A percentile compares a stretch with the other conserved stretches of the same genome.
These are phyloP conservation scores for Candida pseudofarinosa DNA, from an alignment of 805 yeast genomes.

Conservation along the genomic window DNA sequence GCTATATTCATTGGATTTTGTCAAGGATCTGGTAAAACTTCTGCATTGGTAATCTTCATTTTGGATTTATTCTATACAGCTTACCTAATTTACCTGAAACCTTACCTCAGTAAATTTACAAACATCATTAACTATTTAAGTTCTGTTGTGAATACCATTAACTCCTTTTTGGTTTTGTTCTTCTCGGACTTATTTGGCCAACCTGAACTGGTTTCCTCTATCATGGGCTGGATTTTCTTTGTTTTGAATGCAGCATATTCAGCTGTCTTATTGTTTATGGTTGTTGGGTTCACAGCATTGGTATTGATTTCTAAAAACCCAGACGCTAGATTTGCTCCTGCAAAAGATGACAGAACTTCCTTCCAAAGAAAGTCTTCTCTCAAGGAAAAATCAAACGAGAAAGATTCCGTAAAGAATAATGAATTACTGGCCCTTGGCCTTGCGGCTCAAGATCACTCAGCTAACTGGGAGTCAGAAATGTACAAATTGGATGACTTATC, in stretches of 20 bases:
- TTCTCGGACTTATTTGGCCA: slow-evolving; percentile 83
- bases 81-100: slow-evolving; percentile 58
- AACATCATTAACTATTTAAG: slow-evolving; percentile 72
- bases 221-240: slow-evolving; percentile 91
- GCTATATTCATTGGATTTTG: slow-evolving; percentile 72
- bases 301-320: slow-evolving; percentile 78
- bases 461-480: slow-evolving; percentile 70
- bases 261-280: slow-evolving; percentile 63
- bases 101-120: slow-evolving; percentile 80
- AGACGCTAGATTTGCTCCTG: slow-evolving; percentile 83
- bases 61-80: slow-evolving; percentile 69
- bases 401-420: slow-evolving; percentile 16
- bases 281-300: slow-evolving; percentile 60
- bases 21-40: slow-evolving; percentile 78
- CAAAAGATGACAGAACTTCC: slow-evolving; percentile 87
- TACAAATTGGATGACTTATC: slow-evolving; percentile 38
- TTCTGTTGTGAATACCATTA: slow-evolving; percentile 66
- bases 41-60: slow-evolving; percentile 71
- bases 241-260: slow-evolving; percentile 87
- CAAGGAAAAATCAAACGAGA: slow-evolving; percentile 12
- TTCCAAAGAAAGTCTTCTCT: slow-evolving; percentile 55
- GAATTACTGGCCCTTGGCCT: slow-evolving; percentile 71
- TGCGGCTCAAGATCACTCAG: slow-evolving; percentile 79
- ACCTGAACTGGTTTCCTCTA: slow-evolving; percentile 69
- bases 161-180: slow-evolving; percentile 81